Conservation (phyloP, 164 flowering plant species). For the Platanus orientalis region DNA sequence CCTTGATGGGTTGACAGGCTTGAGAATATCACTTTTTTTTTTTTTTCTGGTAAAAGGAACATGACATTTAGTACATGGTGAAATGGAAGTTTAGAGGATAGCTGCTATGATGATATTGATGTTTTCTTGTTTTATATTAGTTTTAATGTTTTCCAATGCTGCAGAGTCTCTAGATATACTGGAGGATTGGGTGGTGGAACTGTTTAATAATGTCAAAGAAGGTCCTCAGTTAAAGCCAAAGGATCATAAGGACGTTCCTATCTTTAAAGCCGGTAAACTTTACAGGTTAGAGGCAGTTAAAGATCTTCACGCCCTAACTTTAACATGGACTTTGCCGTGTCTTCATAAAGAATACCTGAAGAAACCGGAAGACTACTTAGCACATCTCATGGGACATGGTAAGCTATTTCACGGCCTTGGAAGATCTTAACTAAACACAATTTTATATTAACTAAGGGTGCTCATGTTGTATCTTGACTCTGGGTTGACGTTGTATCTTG, state of each 20-base stretch:
- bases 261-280: conserved; percentile 79
- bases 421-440: no score
- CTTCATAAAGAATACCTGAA: conserved; percentile 71
- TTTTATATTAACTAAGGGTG: no score
- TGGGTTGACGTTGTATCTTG: no score
- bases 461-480: no score
- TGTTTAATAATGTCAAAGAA: conserved; percentile 55
- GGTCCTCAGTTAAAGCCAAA: conserved; percentile 37
- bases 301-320: conserved; percentile 80
- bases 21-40: no score
- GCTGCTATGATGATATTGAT: background rate
- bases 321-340: conserved; percentile 91
- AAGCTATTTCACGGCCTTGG: conserved; percentile 18
- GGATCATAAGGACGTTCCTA: conserved; percentile 36
- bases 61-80: background rate
- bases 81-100: background rate
- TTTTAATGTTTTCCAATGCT: conserved; percentile 17
- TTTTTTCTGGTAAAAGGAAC: no score
- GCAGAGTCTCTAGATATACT: conserved; percentile 86
- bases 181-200: conserved; percentile 78
- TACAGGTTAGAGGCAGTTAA: conserved; percentile 86
- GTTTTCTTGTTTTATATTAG: background rate
- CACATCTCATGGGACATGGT: conserved; percentile 98
- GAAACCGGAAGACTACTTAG: conserved; percentile 90
- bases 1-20: no score